Base-by-base conservation (phyloP, 495 filamentous ascomycete species). In the Tuber umbilicatum region DNA sequence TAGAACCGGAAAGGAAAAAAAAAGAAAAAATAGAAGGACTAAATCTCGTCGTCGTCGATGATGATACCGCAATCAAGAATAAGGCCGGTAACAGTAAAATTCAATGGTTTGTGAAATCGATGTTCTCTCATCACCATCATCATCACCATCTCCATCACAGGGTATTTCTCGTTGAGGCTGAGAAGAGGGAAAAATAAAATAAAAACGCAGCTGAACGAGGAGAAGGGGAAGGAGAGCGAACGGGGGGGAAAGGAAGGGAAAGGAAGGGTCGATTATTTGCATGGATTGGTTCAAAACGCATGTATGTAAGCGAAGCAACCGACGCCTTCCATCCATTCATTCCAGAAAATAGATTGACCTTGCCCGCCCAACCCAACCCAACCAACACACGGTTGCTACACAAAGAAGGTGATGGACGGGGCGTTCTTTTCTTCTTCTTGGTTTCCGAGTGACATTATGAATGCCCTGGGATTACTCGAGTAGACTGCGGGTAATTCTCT, bases 211-310 rank as follows among this genome's bases (percentile, higher is more conserved):
- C 60, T 50, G 27, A 43, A 74, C 42, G 68, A 75, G 42, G 37
- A 40, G 16, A 37, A n/a, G n/a, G n/a, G n/a, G n/a, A n/a, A n/a
- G 27, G 35, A 68, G 45, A 31, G 35, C 69, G 67, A 41, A 38
- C 43, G 70, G 75, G 27, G 17, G 37, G 72, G 68, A 17, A 72
- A 71, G 69, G 70, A 71, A 40, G 41, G 60, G 42, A 71, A 50
- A 40, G 31, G 55, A 76, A 55, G 39, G 27, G 19, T 35, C 47
- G 47, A 27, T 55, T 55, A 14, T 55, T 27, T 27, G 47, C 47
- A 55, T 64, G 55, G 55, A 55, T 55, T 55, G 23, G 45, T 50
- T 50, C 45, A 21, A n/a, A 50, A 50, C 23, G 50, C 23, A 64
- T 64, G 55, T 64, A 64, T 64, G 55, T 64, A 35, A 64, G 55